Conservation (phyloP, 192 early-diverging fungal genomes). For the Rhizophagus clarus region DNA sequence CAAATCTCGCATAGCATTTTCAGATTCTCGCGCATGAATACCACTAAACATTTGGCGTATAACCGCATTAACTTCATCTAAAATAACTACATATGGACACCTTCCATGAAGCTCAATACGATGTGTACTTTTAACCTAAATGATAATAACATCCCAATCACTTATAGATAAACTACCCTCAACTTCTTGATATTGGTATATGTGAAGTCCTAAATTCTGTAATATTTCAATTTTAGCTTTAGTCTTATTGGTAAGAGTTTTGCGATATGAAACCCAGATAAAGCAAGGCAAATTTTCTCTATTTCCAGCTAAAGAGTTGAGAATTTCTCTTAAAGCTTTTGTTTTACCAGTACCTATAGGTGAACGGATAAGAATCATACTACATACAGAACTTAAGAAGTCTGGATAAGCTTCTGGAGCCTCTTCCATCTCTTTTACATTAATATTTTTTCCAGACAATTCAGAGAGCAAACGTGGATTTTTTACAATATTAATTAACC, state of each 20-base stretch:
- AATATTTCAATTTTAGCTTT: constrained; percentile 2
- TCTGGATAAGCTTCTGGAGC: too few relatives aligned
- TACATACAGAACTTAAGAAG: too few relatives aligned
- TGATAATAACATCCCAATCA: constrained; percentile 8
- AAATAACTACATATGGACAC: not conserved
- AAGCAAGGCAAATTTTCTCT: too few relatives aligned
- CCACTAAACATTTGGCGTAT: constrained; percentile 12
- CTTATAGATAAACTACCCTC: constrained; percentile 2
- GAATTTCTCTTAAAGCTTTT: too few relatives aligned
- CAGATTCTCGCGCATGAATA: constrained; percentile 10
- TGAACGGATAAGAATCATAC: too few relatives aligned
- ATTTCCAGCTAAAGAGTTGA: too few relatives aligned
- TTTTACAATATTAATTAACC: too few relatives aligned
- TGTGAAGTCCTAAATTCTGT: not conserved
- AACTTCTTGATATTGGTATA: not conserved
- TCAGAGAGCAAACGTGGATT: too few relatives aligned
- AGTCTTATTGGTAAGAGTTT: not conserved
- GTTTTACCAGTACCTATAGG: too few relatives aligned
- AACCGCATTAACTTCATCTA: not conserved
- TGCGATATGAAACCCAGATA: constrained; percentile 12
- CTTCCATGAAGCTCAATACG: not conserved
- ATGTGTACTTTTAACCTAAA: not conserved
- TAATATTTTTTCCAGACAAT: too few relatives aligned
- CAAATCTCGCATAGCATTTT: constrained; percentile 12
- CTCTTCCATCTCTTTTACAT: too few relatives aligned